Percentiles rank a stretch among this genome's conserved stretches.
Conservation (phyloP, 768 basidiomycete genomes). For the Crepidotus variabilis region DNA sequence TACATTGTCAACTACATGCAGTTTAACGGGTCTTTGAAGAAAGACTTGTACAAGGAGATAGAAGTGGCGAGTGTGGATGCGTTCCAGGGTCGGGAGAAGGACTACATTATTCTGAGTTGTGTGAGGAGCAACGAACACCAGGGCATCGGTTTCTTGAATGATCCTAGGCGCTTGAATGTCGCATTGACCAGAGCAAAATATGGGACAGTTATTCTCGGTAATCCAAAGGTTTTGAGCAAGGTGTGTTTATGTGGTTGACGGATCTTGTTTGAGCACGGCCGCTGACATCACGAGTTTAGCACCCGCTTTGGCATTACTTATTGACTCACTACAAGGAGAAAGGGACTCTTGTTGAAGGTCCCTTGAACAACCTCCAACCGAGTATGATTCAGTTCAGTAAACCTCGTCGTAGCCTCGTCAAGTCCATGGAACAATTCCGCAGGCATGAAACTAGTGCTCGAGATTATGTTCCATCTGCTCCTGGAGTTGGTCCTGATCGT, state of each 20-base stretch:
- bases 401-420: conserved; percentile 83
- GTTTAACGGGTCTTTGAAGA: conserved; percentile 98
- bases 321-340: conserved; percentile 99
- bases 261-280: not conserved
- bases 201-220: conserved; percentile 98
- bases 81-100: conserved; percentile 99
- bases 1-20: conserved; percentile 99
- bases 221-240: conserved; percentile 99
- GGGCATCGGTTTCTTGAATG: conserved; percentile 98
- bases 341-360: conserved; percentile 89
- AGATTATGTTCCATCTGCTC: conserved; percentile 56
- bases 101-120: conserved; percentile 97
- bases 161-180: conserved; percentile 93
- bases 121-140: conserved; percentile 99
- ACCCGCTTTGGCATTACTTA: conserved; percentile 97
- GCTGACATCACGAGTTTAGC: conserved; percentile 44
- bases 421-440: conserved; percentile 91
- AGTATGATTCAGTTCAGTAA: conserved; percentile 99
- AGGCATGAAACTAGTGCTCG: conserved; percentile 89
- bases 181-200: conserved; percentile 97
- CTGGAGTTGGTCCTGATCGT: conserved; percentile 49
- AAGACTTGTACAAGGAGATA: conserved; percentile 98
- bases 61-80: conserved; percentile 99
- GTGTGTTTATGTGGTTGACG: conserved; percentile 35
- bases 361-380: conserved; percentile 91